Percentiles rank a stretch among this genome's conserved stretches.
Conservation (phyloP, 352 stramenopile genomes). For the Pelagophyceae sp. region DNA sequence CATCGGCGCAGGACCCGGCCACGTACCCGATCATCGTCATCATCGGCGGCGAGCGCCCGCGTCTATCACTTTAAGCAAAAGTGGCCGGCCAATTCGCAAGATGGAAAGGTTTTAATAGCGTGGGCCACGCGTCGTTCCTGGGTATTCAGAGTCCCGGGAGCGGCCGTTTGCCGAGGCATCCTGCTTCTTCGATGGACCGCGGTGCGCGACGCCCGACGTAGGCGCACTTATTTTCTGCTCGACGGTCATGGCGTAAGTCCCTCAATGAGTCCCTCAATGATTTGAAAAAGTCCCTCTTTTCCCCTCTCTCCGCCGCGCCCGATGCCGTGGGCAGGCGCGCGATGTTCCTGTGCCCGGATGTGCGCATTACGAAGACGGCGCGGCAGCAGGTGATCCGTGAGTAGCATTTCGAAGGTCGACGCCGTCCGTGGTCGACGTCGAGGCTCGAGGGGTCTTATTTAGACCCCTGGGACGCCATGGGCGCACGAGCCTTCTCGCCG, state of each 20-base stretch:
- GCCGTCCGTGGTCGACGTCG: no score
- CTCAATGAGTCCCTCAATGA: not conserved
- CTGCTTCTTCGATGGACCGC: no score
- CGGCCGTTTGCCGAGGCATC: not conserved
- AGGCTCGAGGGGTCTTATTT: no score
- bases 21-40: constrained; percentile 28
- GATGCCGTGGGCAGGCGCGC: not conserved
- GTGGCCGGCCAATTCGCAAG: not conserved
- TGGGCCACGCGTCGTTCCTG: not conserved
- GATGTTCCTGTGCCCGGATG: constrained; percentile 12
- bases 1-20: constrained; percentile 21
- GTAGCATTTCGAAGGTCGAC: no score
- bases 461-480: no score
- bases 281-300: not conserved
- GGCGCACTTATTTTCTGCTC: no score
- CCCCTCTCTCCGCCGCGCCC: not conserved
- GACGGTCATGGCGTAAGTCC: no score
- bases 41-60: not conserved
- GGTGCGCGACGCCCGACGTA: no score
- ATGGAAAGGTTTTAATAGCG: not conserved
- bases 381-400: constrained; percentile 19
- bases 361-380: constrained; percentile 21
- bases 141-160: not conserved
- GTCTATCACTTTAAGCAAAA: not conserved
- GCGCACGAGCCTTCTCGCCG: no score